A percentile compares a stretch with the other conserved stretches of the same genome.
phyloP scores from a whole-genome alignment of 805 yeast genomes.

The Yarrowia sp. region DNA sequence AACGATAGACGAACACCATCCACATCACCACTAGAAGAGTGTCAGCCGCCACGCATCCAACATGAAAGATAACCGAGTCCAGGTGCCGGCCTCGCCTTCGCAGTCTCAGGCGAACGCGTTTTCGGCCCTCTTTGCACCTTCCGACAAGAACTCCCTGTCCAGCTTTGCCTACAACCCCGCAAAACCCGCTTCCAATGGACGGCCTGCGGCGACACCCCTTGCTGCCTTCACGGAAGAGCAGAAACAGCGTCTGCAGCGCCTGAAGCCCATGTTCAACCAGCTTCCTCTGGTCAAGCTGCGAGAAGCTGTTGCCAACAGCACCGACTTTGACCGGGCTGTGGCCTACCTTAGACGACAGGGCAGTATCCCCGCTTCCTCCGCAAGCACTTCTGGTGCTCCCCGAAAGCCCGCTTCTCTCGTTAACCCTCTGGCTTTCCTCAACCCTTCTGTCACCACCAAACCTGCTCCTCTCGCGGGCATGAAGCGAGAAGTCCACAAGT shows the following conservation, averaged over 20 bases:
- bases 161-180: slow-evolving; percentile 14
- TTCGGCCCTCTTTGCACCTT: slow-evolving; percentile 9
- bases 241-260: slow-evolving; percentile 10
- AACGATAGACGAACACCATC: background rate
- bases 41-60: background rate
- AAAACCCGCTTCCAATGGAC: background rate
- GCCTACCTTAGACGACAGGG: slow-evolving; percentile 20
- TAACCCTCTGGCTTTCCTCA: slow-evolving; percentile 15
- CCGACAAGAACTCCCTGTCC: slow-evolving; percentile 16
- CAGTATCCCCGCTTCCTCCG: background rate
- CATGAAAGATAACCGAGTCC: slow-evolving; percentile 15
- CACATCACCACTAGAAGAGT: no score
- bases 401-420: background rate
- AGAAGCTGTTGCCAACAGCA: slow-evolving; percentile 17
- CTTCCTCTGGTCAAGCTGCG: slow-evolving; percentile 16
- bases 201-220: background rate
- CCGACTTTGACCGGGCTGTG: slow-evolving; percentile 16
- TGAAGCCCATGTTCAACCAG: slow-evolving; percentile 26
- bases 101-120: slow-evolving; percentile 13
- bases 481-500: slow-evolving; percentile 21
- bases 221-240: slow-evolving; percentile 1
- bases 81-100: slow-evolving; percentile 10
- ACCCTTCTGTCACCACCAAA: background rate
- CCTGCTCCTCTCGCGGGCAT: slow-evolving; percentile 3
- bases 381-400: background rate